Base-by-base conservation (phyloP, 1,284 basidiomycete genomes). In the Chalciporus sp. region DNA sequence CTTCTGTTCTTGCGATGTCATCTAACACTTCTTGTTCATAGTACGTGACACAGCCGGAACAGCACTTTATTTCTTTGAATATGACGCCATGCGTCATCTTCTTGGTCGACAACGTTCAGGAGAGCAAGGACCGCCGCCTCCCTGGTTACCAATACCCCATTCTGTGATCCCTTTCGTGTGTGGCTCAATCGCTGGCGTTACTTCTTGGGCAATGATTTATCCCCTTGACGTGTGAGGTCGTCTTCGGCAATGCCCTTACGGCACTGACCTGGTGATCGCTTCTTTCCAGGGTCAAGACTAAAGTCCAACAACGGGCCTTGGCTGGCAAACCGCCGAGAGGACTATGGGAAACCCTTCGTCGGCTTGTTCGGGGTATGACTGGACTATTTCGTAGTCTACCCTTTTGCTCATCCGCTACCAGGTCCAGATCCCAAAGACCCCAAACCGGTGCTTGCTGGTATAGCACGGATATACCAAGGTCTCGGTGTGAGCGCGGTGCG, bases 281-380 rank as follows among this genome's bases (percentile, higher is more conserved):
- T 35, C 31, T 42, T 14, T 70, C 62, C 62, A 91, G 94, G 49
- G 91, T 96, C 53, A 97, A 97, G 76, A 96, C 94, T 0, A 94
- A 95, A 68, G 81, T 95, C 33, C 94, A 97, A 68, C 89, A 95
- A 65, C 86, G 94, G 50, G 86, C 92, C 12, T 76, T 97, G 33
- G 88, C 92, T 4, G 89, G 89, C 42, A 83, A 88, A 58, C 79
- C 77, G 43, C 81, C 85, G 58, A 82, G 86, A 55, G 81, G 85
- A 40, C 78, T 87, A 16, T 79, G 76, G 66, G 86, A 90, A 71
- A 94, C 94, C 7, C 78, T 95, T 51, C 75, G 76, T 58, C 84
- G 91, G 28, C 79, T 96, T 43, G 78, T 94, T 53, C 79, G 88
- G 73, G 89, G 89, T 88, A 66, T 46, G 71, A 27, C 43, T 33